Base-by-base conservation (phyloP, 306 rosid genomes). In the Arachis stenosperma region DNA sequence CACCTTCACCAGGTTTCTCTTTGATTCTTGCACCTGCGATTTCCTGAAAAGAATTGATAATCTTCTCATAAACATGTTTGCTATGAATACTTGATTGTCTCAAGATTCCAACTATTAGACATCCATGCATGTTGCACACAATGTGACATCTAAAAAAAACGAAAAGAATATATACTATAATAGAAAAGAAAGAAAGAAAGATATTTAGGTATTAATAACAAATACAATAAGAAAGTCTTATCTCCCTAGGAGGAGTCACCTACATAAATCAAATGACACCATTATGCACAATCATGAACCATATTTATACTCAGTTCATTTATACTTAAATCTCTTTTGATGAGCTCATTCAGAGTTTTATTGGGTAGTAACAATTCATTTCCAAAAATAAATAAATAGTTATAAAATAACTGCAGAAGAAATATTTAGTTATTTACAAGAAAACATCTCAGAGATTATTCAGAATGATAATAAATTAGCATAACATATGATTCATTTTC, bases 41-140 rank as follows among this genome's bases (percentile, higher is more conserved):
- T 78, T 84, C 93, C 99, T 95, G 90, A 80, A 79, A 69, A 68
- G 67, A 70, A 67, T 51, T 42, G 47, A 69, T 30, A 48, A 78
- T 81, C 47, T 64, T 53, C 65, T 52, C 67, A 77, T 64, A 63
- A 63, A 60, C 56, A 8, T 47, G 65, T 64, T 40, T 67, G 39
- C 13, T 65, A 55, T 30, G 44, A 70, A 78, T 4, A 5, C 67
- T 55, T 41, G 71, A 77, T 10, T 69, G 36, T 44, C 66, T 48
- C 54, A 48, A 48, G 15, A 15, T 12, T 42, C 15, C 50, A 41
- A 63, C 68, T 40, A 14, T 29, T 12, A 75, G 15, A 48, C 54
- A 67, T 60, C 9, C 44, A 11, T 6, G 61, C 56, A 33, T 33
- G 37, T 33, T 33, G 37, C 37, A 33, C 37, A 33, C 37, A 2